Evolutionary conservation across 768 basidiomycete species (phyloP).

Genomic region (Suillus weaverae): DNA sequence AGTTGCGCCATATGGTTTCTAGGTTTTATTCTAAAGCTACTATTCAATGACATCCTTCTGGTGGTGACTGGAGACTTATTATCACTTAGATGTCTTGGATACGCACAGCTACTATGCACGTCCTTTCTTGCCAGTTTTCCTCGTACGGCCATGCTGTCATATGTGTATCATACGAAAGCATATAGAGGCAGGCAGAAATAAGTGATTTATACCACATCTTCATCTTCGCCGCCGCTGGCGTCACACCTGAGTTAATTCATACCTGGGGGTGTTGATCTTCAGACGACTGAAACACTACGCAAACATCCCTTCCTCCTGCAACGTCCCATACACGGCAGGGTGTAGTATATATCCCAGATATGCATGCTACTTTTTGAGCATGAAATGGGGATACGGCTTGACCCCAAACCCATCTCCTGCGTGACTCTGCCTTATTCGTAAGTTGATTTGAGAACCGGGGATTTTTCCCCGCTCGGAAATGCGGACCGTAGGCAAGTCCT

Average conservation of each 20-base stretch:
- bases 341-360: background rate
- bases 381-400: background rate
- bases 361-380: background rate
- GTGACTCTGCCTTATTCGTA: background rate
- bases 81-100: background rate
- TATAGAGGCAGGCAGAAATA: background rate
- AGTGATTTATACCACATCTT: background rate
- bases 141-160: background rate
- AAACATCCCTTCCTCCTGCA: background rate
- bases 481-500: background rate
- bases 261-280: background rate
- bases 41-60: background rate
- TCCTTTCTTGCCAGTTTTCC: background rate
- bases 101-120: background rate
- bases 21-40: background rate
- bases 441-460: background rate
- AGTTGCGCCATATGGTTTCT: slow-evolving; percentile 4
- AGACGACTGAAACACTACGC: background rate
- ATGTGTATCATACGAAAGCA: background rate
- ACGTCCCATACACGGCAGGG: background rate
- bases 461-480: background rate
- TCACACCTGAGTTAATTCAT: background rate
- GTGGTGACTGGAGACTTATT: background rate
- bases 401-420: background rate
- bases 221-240: background rate